These are phyloP conservation scores for Salix koriyanagi DNA, from an alignment of 345 rosid species.

Conservation along the genomic window DNA sequence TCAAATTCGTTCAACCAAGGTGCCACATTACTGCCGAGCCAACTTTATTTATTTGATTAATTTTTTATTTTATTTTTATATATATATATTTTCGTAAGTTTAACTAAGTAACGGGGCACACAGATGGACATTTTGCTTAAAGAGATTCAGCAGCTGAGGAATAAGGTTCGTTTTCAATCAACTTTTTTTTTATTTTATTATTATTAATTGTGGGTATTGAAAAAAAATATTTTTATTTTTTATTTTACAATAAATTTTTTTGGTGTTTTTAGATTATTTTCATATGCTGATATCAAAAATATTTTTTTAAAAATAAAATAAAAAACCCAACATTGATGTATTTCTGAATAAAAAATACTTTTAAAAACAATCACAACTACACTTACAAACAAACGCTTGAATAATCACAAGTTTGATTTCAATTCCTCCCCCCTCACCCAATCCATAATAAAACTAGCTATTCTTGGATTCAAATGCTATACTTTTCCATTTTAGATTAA, in stretches of 20 bases:
- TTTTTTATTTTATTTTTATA: background rate
- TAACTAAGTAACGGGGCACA: background rate
- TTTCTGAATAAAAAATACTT: too few relatives aligned
- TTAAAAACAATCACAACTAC: too few relatives aligned
- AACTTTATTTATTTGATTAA: background rate
- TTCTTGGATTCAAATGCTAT: too few relatives aligned
- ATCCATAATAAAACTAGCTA: too few relatives aligned
- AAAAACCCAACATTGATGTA: too few relatives aligned
- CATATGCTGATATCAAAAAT: too few relatives aligned
- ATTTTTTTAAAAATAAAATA: too few relatives aligned
- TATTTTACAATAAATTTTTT: too few relatives aligned
- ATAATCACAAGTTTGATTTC: background rate
- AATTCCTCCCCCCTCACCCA: background rate
- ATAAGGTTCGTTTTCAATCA: slow-evolving; percentile 41
- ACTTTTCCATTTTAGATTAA: background rate
- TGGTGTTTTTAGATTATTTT: too few relatives aligned
- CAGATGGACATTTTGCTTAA: slow-evolving; percentile 80
- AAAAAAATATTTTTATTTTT: too few relatives aligned
- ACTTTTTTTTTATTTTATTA: too few relatives aligned
- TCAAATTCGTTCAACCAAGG: slow-evolving; percentile 84
- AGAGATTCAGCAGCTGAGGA: slow-evolving; percentile 75
- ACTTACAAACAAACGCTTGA: too few relatives aligned
- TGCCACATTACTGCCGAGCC: slow-evolving; percentile 11
- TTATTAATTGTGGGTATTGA: background rate
- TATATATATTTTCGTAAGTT: background rate